These are phyloP conservation scores for Neofusicoccum sp. DNA, from an alignment of 2,329 filamentous ascomycete species.

Conservation along the genomic window DNA sequence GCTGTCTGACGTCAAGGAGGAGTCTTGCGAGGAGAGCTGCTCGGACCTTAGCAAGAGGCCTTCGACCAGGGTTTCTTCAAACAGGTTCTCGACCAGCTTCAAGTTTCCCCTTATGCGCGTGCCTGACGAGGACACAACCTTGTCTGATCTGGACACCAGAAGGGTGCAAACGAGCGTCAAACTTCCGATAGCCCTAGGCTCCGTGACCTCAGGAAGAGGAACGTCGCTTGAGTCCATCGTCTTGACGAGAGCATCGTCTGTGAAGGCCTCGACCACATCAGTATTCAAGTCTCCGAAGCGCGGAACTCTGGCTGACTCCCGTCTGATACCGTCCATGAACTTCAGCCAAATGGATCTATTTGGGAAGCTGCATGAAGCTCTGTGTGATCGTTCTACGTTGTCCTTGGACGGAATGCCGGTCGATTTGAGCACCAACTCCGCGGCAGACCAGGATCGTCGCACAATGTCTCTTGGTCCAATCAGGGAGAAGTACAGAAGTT, in stretches of 20 bases:
- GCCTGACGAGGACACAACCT: slow-evolving; percentile 2
- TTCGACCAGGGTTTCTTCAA: slow-evolving; percentile 38
- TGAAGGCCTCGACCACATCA: neutral
- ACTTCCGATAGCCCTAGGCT: slow-evolving; percentile 25
- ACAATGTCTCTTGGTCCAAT: slow-evolving; percentile 36
- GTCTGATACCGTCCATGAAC: slow-evolving; percentile 50
- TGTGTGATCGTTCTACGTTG: slow-evolving; percentile 35
- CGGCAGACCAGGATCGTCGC: neutral
- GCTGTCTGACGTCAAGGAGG: slow-evolving; percentile 52
- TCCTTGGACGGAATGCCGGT: slow-evolving; percentile 22
- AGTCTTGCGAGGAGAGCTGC: slow-evolving; percentile 47
- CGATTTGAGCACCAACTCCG: slow-evolving; percentile 23
- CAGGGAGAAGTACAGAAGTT: slow-evolving; percentile 49
- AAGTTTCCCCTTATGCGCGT: slow-evolving; percentile 27
- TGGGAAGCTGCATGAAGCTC: slow-evolving; percentile 48
- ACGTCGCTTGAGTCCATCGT: slow-evolving; percentile 13
- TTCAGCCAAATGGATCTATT: slow-evolving; percentile 52
- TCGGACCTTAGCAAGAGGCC: slow-evolving; percentile 18
- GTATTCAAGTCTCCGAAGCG: slow-evolving; percentile 11
- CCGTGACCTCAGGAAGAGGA: neutral
- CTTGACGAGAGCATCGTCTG: slow-evolving; percentile 1
- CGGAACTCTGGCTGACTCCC: slow-evolving; percentile 29
- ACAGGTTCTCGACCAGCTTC: slow-evolving; percentile 32
- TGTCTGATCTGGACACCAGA: neutral
- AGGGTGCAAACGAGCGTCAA: slow-evolving; percentile 23